Evolutionary conservation across 805 yeast species (phyloP).

Genomic region (Starmerella apis): DNA sequence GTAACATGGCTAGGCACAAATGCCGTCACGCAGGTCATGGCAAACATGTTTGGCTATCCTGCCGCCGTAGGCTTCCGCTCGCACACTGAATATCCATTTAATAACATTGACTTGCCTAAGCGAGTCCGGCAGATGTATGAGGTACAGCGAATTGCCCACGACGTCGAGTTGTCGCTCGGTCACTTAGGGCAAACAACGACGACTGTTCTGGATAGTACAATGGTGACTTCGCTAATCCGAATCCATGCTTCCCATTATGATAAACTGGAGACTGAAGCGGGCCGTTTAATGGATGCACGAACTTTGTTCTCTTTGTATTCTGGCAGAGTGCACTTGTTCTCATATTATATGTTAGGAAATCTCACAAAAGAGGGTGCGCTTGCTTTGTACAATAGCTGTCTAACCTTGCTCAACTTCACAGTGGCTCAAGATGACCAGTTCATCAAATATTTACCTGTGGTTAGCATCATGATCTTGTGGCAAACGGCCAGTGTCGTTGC

Average conservation of each 20-base stretch:
- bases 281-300: conserved; percentile 46
- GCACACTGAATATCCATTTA: conserved; percentile 31
- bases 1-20: conserved; percentile 93
- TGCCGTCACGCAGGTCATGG: conserved; percentile 77
- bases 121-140: conserved; percentile 68
- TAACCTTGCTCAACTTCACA: conserved; percentile 59
- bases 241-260: conserved; percentile 63
- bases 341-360: conserved; percentile 70
- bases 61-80: conserved; percentile 75
- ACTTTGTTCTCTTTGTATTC: conserved; percentile 59
- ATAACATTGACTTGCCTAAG: conserved; percentile 41
- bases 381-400: conserved; percentile 68
- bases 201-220: conserved; percentile 48
- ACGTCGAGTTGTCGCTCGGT: conserved; percentile 41
- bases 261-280: conserved; percentile 55
- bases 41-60: conserved; percentile 89
- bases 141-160: conserved; percentile 77
- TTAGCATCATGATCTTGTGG: conserved; percentile 74
- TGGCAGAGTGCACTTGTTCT: conserved; percentile 68
- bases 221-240: conserved; percentile 67
- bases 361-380: conserved; percentile 41
- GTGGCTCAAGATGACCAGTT: conserved; percentile 50
- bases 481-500: conserved; percentile 82
- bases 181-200: conserved; percentile 14
- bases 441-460: conserved; percentile 65